These are phyloP conservation scores for Immersiporthe knoxdaviesiana DNA, from an alignment of 2,329 filamentous ascomycete species.

Conservation along the genomic window DNA sequence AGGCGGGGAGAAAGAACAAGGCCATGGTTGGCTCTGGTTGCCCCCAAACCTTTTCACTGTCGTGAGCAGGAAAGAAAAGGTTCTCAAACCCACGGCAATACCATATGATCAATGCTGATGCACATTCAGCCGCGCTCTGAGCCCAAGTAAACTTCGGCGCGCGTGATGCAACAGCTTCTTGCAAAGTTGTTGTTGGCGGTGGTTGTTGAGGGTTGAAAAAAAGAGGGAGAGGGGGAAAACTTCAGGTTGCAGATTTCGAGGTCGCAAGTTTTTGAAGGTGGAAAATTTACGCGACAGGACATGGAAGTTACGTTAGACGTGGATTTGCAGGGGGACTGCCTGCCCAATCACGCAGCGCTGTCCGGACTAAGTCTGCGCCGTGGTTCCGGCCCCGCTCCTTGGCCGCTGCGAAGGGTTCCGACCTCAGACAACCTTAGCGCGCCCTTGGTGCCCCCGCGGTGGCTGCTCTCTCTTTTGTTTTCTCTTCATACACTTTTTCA, in stretches of 20 bases:
- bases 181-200: neutral
- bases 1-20: neutral
- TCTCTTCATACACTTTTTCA: conserved; percentile 49
- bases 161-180: neutral
- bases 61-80: neutral
- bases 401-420: neutral
- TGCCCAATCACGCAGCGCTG: neutral
- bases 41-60: conserved; percentile 7
- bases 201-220: neutral
- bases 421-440: neutral
- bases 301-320: neutral
- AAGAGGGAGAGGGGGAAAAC: neutral
- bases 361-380: conserved; percentile 15
- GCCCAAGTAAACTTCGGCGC: neutral
- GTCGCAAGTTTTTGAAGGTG: neutral
- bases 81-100: conserved; percentile 16
- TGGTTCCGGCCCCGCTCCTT: neutral
- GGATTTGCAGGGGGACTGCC: neutral
- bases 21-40: neutral
- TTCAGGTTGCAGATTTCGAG: neutral
- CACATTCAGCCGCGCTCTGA: neutral
- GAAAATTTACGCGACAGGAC: conserved; percentile 21
- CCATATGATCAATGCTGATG: neutral
- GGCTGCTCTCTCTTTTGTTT: conserved; percentile 30
- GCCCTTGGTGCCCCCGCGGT: neutral